phyloP scores from a whole-genome alignment of 768 basidiomycete genomes.

The Termitomyces sp. region DNA sequence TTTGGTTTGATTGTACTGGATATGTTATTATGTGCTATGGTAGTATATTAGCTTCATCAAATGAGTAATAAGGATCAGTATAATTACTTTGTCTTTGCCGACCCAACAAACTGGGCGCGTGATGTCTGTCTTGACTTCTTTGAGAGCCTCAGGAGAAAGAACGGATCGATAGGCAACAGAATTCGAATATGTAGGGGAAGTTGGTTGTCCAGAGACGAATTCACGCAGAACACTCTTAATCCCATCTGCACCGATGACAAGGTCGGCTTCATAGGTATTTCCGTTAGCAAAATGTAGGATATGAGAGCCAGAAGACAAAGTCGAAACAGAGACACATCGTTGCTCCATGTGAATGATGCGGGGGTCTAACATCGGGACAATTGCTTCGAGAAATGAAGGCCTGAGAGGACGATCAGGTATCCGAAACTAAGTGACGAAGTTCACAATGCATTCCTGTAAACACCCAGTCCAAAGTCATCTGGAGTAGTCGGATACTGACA shows the following conservation, averaged over 20 bases:
- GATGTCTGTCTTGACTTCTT: slow-evolving; percentile 33
- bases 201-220: slow-evolving; percentile 22
- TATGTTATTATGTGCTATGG: slow-evolving; percentile 48
- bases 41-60: not conserved
- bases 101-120: slow-evolving; percentile 37
- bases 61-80: not conserved
- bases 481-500: slow-evolving; percentile 26
- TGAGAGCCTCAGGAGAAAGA: slow-evolving; percentile 32
- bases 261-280: slow-evolving; percentile 33
- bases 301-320: slow-evolving; percentile 20
- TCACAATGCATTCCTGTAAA: slow-evolving; percentile 19
- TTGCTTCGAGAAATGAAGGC: slow-evolving; percentile 18
- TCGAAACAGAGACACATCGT: slow-evolving; percentile 34
- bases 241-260: slow-evolving; percentile 31
- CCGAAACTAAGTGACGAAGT: not conserved
- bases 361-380: slow-evolving; percentile 32
- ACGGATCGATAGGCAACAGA: slow-evolving; percentile 47
- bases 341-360: slow-evolving; percentile 43
- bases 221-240: slow-evolving; percentile 42
- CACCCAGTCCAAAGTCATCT: slow-evolving; percentile 36
- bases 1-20: slow-evolving; percentile 36
- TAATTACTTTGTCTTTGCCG: slow-evolving; percentile 40
- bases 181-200: slow-evolving; percentile 35
- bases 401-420: not conserved
- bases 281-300: slow-evolving; percentile 45